These are phyloP conservation scores for Pythium vanterpoolii DNA, from an alignment of 352 stramenopile genomes.

Conservation along the genomic window DNA sequence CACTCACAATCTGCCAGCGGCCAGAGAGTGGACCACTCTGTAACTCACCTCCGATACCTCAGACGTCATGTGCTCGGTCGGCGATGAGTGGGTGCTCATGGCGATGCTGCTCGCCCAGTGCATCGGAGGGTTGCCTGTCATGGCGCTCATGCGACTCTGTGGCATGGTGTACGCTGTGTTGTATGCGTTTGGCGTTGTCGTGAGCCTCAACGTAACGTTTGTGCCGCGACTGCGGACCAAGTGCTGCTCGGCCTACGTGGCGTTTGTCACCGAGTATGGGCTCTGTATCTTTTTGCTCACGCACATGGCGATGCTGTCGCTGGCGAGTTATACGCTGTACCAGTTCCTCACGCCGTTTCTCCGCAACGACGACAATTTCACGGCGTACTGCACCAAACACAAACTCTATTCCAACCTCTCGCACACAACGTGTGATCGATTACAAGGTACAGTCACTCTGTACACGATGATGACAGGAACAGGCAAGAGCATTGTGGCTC, in stretches of 20 bases:
- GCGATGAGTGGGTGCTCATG: conserved; percentile 46
- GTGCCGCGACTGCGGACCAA: conserved; percentile 30
- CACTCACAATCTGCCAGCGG: no score
- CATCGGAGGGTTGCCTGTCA: conserved; percentile 36
- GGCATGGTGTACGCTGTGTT: conserved; percentile 33
- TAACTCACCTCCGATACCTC: not conserved
- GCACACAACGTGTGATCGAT: conserved; percentile 36
- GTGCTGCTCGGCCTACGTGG: conserved; percentile 32
- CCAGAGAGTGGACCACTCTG: not conserved
- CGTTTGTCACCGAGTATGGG: conserved; percentile 37
- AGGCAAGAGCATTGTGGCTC: not conserved
- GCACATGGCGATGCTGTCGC: conserved; percentile 34
- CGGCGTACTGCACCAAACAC: conserved; percentile 25
- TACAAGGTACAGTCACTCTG: conserved; percentile 27
- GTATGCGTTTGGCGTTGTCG: conserved; percentile 32
- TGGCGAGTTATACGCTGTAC: conserved; percentile 40
- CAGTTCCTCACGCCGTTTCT: conserved; percentile 39
- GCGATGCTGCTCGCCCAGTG: conserved; percentile 38
- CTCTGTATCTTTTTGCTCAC: conserved; percentile 42
- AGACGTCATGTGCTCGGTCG: conserved; percentile 32
- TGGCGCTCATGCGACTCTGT: conserved; percentile 48
- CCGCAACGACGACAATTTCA: conserved; percentile 26
- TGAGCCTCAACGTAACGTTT: conserved; percentile 43
- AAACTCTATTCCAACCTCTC: conserved; percentile 44
- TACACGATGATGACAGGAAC: not conserved